Evolutionary conservation across 1,284 basidiomycete species (phyloP), one percentile per base, ranked within the genome.

Genomic region (Moesziomyces sp.): DNA sequence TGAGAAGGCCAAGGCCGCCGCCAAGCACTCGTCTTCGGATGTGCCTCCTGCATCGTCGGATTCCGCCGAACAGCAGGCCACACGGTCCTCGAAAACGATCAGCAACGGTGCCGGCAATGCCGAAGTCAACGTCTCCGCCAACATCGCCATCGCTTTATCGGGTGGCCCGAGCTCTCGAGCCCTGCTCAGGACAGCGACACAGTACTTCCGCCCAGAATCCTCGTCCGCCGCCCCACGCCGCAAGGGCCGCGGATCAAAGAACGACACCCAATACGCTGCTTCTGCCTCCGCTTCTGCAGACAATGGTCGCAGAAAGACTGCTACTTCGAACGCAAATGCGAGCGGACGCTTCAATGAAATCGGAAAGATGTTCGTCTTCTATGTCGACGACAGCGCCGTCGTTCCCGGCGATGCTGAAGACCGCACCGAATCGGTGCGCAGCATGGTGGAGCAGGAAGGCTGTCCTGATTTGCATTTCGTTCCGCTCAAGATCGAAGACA

Each of bases 351-450:
- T 65, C 53, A 62, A 64, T 18, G 78, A 79, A 52, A 69, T 78
- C 6, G 72, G 71, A 23, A 75, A 70, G 24, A 61, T 83, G 45
- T 67, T 70, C 42, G 79, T 77, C n/a, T 44, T 83, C 30, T 79
- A 73, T 42, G 61, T 83, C 23, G 79, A 80, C 43, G 76, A 76
- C 45, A 62, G 65, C 14, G 59, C 63, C 5, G 30, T 77, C 19
- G 46, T 71, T 10, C 56, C 63, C 2, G 52, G 52, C 2, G 21
- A 51, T 3, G 60, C 56, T 0, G 48, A 53, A 7, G 67, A 74
- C 21, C 49, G 56, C 19, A 77, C 71, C 26, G 64, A 64, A 18
- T 55, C 45, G 13, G 63, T 58, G 9, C 43, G 74, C 21, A 56
- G 18, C 19, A 67, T 78, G 47, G 67, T 78, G 11, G 56, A 77